phyloP scores from a whole-genome alignment of 805 yeast genomes.

The Wickerhamiella bombiphila region DNA sequence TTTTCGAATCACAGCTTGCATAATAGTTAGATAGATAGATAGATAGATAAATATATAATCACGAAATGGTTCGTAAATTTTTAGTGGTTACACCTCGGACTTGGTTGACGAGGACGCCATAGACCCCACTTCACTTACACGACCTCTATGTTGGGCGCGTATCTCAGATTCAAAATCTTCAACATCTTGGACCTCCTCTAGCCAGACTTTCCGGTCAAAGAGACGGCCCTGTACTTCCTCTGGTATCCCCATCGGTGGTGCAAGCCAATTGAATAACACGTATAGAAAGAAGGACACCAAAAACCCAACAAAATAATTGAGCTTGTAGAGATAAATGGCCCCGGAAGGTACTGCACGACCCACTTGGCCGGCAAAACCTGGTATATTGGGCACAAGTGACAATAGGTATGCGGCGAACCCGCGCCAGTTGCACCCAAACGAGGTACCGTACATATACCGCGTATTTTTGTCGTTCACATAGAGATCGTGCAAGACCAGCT shows the following conservation, averaged over 20 bases:
- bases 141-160: too few relatives aligned
- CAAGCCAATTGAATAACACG: constrained; percentile 26
- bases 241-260: constrained; percentile 15
- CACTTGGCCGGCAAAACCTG: constrained; percentile 73
- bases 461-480: constrained; percentile 35
- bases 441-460: constrained; percentile 41
- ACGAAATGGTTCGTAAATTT: too few relatives aligned
- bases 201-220: constrained; percentile 10
- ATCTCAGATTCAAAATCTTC: constrained; percentile 11
- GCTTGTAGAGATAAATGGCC: constrained; percentile 55
- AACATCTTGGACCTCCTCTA: constrained; percentile 16
- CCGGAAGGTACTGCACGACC: constrained; percentile 67
- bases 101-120: too few relatives aligned
- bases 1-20: too few relatives aligned
- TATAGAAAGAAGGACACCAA: constrained; percentile 42
- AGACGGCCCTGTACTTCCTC: constrained; percentile 12
- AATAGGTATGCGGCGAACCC: constrained; percentile 66
- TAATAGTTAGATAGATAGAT: too few relatives aligned
- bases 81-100: too few relatives aligned
- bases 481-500: constrained; percentile 46
- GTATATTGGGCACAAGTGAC: constrained; percentile 72
- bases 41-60: too few relatives aligned
- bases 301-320: constrained; percentile 70
- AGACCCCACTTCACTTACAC: too few relatives aligned
- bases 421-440: constrained; percentile 68